Percentiles rank a stretch among this genome's conserved stretches.
Conservation (phyloP, 345 rosid species). For the Syzygium grande region DNA sequence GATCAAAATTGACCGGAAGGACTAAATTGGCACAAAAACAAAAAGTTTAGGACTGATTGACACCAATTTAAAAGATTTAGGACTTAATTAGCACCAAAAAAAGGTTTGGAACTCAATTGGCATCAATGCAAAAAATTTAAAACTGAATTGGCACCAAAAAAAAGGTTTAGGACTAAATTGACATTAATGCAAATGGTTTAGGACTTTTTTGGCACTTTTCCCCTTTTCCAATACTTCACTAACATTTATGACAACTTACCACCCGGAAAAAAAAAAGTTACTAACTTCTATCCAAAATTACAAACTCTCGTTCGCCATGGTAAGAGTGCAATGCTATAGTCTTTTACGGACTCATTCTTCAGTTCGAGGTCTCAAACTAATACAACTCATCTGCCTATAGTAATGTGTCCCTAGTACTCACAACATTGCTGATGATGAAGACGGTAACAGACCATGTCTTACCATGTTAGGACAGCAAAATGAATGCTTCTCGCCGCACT, state of each 20-base stretch:
- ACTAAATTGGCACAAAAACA: too few species aligned
- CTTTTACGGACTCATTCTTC: background rate
- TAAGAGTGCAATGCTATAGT: background rate
- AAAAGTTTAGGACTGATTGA: too few species aligned
- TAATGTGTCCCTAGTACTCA: background rate
- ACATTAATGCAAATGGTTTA: too few species aligned
- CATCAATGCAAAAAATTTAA: too few species aligned
- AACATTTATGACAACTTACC: background rate
- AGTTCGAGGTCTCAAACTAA: background rate
- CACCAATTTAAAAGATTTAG: too few species aligned
- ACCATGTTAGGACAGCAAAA: background rate
- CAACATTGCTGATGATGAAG: background rate
- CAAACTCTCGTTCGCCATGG: background rate
- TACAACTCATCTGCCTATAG: background rate
- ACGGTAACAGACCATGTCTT: background rate
- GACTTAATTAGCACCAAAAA: too few species aligned
- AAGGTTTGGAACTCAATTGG: too few species aligned
- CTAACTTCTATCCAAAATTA: background rate
- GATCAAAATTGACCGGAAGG: too few species aligned
- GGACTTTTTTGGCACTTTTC: too few species aligned
- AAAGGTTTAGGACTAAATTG: too few species aligned
- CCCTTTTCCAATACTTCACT: background rate
- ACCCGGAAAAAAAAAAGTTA: background rate
- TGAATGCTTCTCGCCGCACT: background rate
- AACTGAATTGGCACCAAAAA: too few species aligned